Base-by-base conservation (phyloP, 2,329 filamentous ascomycete genomes). In the Stachybotrys echinatus region DNA sequence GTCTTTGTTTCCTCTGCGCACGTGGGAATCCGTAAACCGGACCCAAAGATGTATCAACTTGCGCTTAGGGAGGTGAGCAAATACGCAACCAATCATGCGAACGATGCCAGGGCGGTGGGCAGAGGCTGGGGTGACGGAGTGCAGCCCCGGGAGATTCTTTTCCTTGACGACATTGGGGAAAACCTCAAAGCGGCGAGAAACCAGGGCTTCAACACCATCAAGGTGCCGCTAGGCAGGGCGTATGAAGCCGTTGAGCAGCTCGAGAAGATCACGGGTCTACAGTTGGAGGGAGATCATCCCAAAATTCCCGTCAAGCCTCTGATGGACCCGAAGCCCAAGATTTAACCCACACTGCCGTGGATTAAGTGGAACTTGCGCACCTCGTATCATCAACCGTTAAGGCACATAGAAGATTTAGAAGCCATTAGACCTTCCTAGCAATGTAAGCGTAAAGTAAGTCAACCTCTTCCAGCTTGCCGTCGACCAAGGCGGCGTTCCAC, bases 131-230 rank as follows among this genome's bases (percentile, higher is more conserved):
- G 65, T 17, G 68, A 48, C 5, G 73, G 77, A 0, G 73, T 95
- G 8, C 66, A 71, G 50, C 71, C 86, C 0, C 72, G 72, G 1
- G 89, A 96, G 49, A 74, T 96, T 42, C 70, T 95, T 5, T 99
- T 99, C 65, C 70, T 96, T 46, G 94, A 96, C 65, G 92, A 96
- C 60, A 96, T 99, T 65, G 94, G 94, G 2, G 85, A 92, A 68
- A 99, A 99, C 65, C 68, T 97, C 51, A 94, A 92, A 74, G 85
- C 79, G 42, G 94, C 84, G 1, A 88, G 77, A 68, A 77, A 77
- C 45, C 73, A 84, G 20, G 92, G 92, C 0, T 85, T 97, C 66
- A 71, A 77, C 50, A 97, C 92, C 0, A 79, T 97, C 56, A 96
- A 92, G 69, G 94, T 97, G 1, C 74, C 80, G 8, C 70, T 97